Evolutionary conservation across 2,329 filamentous ascomycete species (phyloP), one percentile per base, ranked within the genome.

Genomic region (Colletotrichum coccodes): DNA sequence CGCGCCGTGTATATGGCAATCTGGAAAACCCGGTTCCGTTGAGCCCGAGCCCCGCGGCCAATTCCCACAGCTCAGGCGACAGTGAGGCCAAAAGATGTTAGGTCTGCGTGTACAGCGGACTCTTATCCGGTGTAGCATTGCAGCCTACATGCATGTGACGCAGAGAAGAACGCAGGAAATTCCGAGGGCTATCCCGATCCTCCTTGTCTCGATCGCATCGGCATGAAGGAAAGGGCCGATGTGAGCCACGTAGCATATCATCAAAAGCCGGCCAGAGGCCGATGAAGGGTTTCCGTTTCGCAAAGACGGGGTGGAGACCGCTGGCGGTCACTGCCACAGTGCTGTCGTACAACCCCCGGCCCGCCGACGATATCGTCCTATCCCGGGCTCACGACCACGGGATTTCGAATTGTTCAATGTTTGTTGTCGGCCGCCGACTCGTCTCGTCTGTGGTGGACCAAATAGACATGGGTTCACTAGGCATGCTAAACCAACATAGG

Each of bases 251-350:
- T 9, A 61, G 8, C 47, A 16, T 18, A 12, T 40, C 21, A 32
- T n/a, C 36, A 49, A 36, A 23, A 46, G 52, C 14, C 28, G n/a
- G 36, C 3, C 14, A n/a, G 21, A 32, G 26, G 36, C 28, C 16
- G 28, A 21, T n/a, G 12, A 49, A 32, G n/a, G 21, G 18, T n/a
- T 52, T 52, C 42, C 42, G 18, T 58, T 30, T 42, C 23, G 42
- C n/a, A 21, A 42, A 21, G 52, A 38, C 44, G 23, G 23, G 34
- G 64, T 64, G 59, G 64, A 58, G 44, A 26, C 38, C 30, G 38
- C 52, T 50, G 53, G n/a, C 21, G 21, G 23, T 64, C 64, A 63
- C 53, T 64, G 60, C 52, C 64, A 68, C 60, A 52, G 57, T 57
- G 36, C 26, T 16, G 52, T 46, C 34, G 53, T 59, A 50, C 30